These are phyloP conservation scores for Flaveria brownii DNA, from an alignment of 129 eudicot genomes.

Conservation along the genomic window DNA sequence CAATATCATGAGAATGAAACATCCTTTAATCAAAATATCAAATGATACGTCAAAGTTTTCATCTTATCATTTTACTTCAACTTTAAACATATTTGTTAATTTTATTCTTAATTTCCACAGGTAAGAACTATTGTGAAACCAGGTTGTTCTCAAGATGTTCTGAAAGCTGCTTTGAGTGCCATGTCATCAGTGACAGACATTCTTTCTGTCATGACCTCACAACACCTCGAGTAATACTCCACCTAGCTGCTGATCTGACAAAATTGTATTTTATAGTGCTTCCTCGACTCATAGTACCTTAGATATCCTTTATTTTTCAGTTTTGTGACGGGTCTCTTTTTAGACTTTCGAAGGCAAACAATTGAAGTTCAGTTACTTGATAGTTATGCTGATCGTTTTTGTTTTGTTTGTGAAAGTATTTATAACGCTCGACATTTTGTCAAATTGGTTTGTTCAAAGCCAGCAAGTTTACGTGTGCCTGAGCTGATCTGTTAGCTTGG, in stretches of 20 bases:
- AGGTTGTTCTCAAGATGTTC: conserved; percentile 86
- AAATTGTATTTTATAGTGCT: background rate
- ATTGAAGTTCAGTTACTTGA: conserved; percentile 10
- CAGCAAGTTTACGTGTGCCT: background rate
- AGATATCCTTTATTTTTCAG: too few species aligned
- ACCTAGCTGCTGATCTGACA: background rate
- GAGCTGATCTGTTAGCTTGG: background rate
- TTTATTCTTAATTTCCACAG: conserved; percentile 33
- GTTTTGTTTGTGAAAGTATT: conserved; percentile 17
- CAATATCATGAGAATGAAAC: too few species aligned
- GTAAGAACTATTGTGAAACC: conserved; percentile 85
- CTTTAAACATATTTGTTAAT: background rate
- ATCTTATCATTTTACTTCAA: background rate
- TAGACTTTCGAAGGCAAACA: conserved; percentile 19
- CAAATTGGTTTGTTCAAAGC: background rate
- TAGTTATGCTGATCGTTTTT: background rate
- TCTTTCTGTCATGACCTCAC: conserved; percentile 73
- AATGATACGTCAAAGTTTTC: background rate
- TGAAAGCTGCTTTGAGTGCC: conserved; percentile 83
- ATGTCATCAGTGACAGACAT: conserved; percentile 81
- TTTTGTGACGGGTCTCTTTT: background rate
- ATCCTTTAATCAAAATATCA: too few species aligned
- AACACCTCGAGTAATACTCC: conserved; percentile 18
- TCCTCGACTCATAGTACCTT: too few species aligned
- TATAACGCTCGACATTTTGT: conserved; percentile 1